phyloP scores from a whole-genome alignment of 192 early-diverging fungal species.

The Thamnidium elegans region DNA sequence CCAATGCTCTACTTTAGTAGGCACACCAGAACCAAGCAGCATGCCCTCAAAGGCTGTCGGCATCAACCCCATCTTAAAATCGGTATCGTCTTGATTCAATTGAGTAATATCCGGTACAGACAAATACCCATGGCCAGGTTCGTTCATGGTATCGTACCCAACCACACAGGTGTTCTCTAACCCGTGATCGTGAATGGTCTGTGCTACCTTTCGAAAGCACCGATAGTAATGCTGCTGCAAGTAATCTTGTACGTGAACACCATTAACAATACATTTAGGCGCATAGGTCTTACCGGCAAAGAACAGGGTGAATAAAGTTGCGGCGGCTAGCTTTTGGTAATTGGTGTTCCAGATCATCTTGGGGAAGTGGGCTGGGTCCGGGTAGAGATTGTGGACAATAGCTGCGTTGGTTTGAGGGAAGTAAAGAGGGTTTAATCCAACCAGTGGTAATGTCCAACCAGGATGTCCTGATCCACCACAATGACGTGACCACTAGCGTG shows the following conservation, averaged over 20 bases:
- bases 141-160: constrained; percentile 58
- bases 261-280: constrained; percentile 46
- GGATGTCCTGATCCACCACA: constrained; percentile 59
- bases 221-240: constrained; percentile 53
- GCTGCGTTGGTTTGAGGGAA: constrained; percentile 50
- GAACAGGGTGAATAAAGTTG: constrained; percentile 58
- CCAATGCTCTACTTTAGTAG: constrained; percentile 49
- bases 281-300: constrained; percentile 48
- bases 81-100: constrained; percentile 36
- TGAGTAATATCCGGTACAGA: constrained; percentile 42
- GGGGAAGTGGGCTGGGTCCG: constrained; percentile 46
- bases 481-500: constrained; percentile 52
- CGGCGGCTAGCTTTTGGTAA: constrained; percentile 50
- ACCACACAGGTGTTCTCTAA: constrained; percentile 47
- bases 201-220: constrained; percentile 41
- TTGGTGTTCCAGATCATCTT: constrained; percentile 64
- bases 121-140: constrained; percentile 53
- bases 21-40: constrained; percentile 45
- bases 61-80: constrained; percentile 46
- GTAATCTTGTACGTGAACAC: constrained; percentile 55
- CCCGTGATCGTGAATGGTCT: constrained; percentile 40
- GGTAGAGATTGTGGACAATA: constrained; percentile 48
- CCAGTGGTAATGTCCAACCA: constrained; percentile 50
- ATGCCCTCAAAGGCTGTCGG: constrained; percentile 56
- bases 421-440: constrained; percentile 44